Conservation (phyloP, 495 filamentous ascomycete species). For the Tuber borchii region DNA sequence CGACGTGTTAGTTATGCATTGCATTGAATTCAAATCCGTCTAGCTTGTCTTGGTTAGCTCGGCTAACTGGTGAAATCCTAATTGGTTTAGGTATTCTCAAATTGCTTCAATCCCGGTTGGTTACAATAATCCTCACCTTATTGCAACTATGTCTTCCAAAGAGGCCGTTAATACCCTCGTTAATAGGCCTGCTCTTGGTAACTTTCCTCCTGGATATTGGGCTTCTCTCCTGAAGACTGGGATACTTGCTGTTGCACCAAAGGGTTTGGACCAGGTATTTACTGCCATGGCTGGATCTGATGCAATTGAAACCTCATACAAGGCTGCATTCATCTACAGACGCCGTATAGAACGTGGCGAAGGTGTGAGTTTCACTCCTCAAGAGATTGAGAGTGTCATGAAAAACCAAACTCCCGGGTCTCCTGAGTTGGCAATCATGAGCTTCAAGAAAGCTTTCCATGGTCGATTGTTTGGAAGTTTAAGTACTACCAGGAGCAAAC, state of each 20-base stretch:
- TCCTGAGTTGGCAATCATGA: constrained; percentile 80
- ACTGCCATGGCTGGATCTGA: constrained; percentile 93
- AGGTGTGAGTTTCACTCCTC: constrained; percentile 71
- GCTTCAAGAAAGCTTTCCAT: constrained; percentile 91
- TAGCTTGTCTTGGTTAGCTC: background rate
- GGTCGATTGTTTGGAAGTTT: constrained; percentile 89
- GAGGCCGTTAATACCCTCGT: constrained; percentile 80
- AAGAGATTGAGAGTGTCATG: constrained; percentile 76
- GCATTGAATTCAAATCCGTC: constrained; percentile 1
- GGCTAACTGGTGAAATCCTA: constrained; percentile 19
- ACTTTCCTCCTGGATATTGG: constrained; percentile 93
- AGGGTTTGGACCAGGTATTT: constrained; percentile 91
- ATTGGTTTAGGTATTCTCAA: constrained; percentile 65
- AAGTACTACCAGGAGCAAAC: constrained; percentile 89
- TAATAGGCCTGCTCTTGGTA: constrained; percentile 91
- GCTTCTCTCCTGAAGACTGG: constrained; percentile 76
- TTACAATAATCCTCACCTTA: constrained; percentile 86
- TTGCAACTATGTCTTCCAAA: constrained; percentile 60
- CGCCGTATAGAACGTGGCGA: constrained; percentile 85
- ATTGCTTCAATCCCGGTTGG: constrained; percentile 96
- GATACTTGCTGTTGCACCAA: constrained; percentile 80
- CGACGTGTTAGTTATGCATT: constrained; percentile 60
- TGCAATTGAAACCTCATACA: constrained; percentile 98
- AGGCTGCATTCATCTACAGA: constrained; percentile 97
- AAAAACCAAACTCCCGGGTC: constrained; percentile 75